Percentiles rank a stretch among this genome's conserved stretches.
phyloP scores from a whole-genome alignment of 495 filamentous ascomycete genomes.

The Penicillium lagena region DNA sequence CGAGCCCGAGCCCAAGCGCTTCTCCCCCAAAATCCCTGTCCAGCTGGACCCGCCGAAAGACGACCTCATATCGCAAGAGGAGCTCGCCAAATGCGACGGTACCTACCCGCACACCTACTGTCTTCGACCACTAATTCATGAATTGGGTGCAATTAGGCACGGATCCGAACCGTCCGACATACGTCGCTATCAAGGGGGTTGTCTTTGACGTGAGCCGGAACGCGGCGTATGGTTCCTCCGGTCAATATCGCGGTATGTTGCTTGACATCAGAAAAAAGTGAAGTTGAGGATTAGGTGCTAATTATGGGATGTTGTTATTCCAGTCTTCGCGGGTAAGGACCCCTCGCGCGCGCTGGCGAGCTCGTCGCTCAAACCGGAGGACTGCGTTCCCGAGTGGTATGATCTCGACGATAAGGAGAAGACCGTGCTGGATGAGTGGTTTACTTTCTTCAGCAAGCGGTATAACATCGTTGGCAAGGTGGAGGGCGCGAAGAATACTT shows the following conservation, averaged over 20 bases:
- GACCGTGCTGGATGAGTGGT: constrained; percentile 80
- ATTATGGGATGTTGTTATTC: constrained; percentile 4
- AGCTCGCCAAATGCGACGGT: constrained; percentile 81
- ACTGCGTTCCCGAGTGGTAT: constrained; percentile 77
- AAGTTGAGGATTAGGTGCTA: background rate
- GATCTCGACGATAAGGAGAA: constrained; percentile 86
- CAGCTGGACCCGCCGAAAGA: constrained; percentile 80
- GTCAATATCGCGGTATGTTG: constrained; percentile 72
- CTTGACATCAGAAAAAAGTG: background rate
- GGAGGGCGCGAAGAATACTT: constrained; percentile 36
- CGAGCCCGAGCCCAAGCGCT: constrained; percentile 46
- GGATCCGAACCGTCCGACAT: constrained; percentile 64
- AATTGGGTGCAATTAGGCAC: constrained; percentile 29
- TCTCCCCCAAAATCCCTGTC: constrained; percentile 79
- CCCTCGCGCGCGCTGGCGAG: constrained; percentile 80
- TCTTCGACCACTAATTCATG: background rate
- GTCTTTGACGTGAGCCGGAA: constrained; percentile 93
- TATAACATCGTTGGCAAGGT: constrained; percentile 91
- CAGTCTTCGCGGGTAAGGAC: constrained; percentile 95
- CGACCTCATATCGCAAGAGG: constrained; percentile 69
- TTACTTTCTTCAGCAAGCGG: constrained; percentile 89
- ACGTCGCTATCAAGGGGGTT: constrained; percentile 93
- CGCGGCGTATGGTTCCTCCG: constrained; percentile 72
- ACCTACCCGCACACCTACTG: constrained; percentile 5
- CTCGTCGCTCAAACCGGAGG: constrained; percentile 80